Base-by-base conservation (phyloP, 352 stramenopile genomes). In the Pythium biforme region DNA sequence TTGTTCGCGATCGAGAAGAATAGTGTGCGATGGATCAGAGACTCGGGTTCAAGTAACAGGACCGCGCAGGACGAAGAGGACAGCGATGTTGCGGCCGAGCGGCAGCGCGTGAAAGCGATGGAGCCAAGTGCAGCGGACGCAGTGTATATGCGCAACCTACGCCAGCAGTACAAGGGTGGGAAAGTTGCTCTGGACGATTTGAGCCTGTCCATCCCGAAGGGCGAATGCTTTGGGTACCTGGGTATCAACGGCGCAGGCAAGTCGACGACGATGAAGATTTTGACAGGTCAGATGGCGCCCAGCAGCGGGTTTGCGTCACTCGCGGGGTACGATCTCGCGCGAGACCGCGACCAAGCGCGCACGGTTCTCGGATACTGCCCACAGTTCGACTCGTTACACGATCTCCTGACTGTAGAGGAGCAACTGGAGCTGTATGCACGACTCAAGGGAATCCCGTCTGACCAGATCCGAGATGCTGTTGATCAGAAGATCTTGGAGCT, bases 151-250 rank as follows among this genome's bases (percentile, higher is more conserved):
- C 46, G 97, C 3, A 66, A 86, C n/a, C 64, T 98, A 10, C 69
- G 85, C 19, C 97, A 98, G 73, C 83, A 97, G 45, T 98, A 96
- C 72, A 79, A 75, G 29, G 86, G 79, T 23, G 64, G 77, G 51
- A 97, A 96, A 64, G 76, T 89, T 23, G 90, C 83, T 0, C 78
- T 94, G 14, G 59, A 70, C 46, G 72, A 84, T 26, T 51, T 97
- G 29, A 90, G 77, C 0, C 92, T 96, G 31, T 82, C 73, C 26
- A 62, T 97, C 19, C 59, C 75, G 4, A 63, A 74, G 23, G 92
- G 94, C 37, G 89, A 98, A 56, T 97, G 90, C 59, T 98, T 98
- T 69, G 94, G 94, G 0, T 91, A 97, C 34, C 66, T 98, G 25
- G 94, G 94, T 15, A 86, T 89, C 49, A 92, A 92, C 52, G 83